Evolutionary conservation across 1,284 basidiomycete genomes (phyloP), one percentile per base, ranked within the genome.

Genomic region (Malassezia equina): DNA sequence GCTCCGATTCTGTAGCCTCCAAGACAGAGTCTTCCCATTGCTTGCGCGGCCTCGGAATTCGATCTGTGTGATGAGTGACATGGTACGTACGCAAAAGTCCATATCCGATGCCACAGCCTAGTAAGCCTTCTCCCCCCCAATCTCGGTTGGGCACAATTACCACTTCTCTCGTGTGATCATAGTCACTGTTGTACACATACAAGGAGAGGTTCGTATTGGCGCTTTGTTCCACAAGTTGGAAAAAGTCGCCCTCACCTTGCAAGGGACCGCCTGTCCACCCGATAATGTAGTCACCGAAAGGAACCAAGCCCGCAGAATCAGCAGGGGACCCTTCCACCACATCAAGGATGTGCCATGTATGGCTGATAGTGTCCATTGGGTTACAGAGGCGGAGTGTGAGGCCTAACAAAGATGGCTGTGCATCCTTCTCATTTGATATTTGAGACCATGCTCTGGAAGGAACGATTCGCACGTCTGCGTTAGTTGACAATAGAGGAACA

Each of bases 171-270:
- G 75, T 76, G 15, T 76, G 71, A 48, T 98, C 90, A 68, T 95
- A 93, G 76, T 96, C 93, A 63, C 89, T 85, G 40, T 90, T 95
- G 77, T 96, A 96, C 7, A 96, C 91, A 72, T 93, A 96, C 24
- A 96, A 84, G 36, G 89, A 80, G 33, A 96, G 76, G 6, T 91
- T 88, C 75, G 89, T 90, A 68, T 95, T 91, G 49, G 88, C 81
- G 76, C 96, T 90, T 36, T 85, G 82, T 78, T 96, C 94, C 27
- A 98, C 88, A 2, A 98, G 79, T 61, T 94, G 88, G 76, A 96
- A 96, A 69, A 98, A 96, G 71, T 96, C 91, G 59, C 86, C 86
- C 76, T 98, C 93, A n/a, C 86, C 84, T n/a, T 65, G 55, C 15
- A 70, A 52, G 1, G 88, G 85, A 5, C 93, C 93, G 12, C 91